These are phyloP conservation scores for Crithidia acanthocephali DNA, from an alignment of 208 protist species.

Conservation along the genomic window DNA sequence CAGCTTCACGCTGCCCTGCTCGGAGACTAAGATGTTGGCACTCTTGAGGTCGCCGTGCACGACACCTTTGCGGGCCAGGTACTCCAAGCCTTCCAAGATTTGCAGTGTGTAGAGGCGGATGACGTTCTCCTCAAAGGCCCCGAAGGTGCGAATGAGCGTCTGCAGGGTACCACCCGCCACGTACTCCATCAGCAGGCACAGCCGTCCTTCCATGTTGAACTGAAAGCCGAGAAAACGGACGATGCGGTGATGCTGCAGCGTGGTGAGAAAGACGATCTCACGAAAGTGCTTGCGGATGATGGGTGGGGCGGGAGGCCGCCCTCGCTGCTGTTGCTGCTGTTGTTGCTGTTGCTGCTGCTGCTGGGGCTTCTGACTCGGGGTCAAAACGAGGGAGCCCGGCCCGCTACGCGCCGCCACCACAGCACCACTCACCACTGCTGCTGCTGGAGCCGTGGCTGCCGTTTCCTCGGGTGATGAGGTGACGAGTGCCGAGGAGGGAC, in stretches of 20 bases:
- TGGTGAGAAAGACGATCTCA: conserved; percentile 79
- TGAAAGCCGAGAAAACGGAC: conserved; percentile 87
- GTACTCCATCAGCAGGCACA: conserved; percentile 93
- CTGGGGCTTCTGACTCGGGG: background rate
- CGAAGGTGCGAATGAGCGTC: conserved; percentile 84
- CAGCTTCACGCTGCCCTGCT: conserved; percentile 86
- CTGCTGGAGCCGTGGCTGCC: no score
- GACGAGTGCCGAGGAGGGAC: conserved; percentile 12
- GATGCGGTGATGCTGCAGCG: conserved; percentile 79
- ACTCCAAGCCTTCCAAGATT: conserved; percentile 87
- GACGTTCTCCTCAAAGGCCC: conserved; percentile 84
- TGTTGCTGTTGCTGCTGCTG: conserved; percentile 1
- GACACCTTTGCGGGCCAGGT: conserved; percentile 64
- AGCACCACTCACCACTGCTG: background rate
- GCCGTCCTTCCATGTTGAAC: conserved; percentile 34
- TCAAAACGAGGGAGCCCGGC: background rate
- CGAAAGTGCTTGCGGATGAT: conserved; percentile 51
- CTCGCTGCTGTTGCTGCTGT: background rate
- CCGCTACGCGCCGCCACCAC: background rate
- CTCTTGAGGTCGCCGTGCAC: conserved; percentile 91
- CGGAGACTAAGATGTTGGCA: conserved; percentile 85
- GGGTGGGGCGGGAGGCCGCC: conserved; percentile 13
- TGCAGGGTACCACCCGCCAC: conserved; percentile 87
- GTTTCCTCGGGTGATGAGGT: no score
- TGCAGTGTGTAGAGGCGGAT: conserved; percentile 86